Conservation (phyloP, 2,329 filamentous ascomycete genomes). For the Sporothrix pallida region DNA sequence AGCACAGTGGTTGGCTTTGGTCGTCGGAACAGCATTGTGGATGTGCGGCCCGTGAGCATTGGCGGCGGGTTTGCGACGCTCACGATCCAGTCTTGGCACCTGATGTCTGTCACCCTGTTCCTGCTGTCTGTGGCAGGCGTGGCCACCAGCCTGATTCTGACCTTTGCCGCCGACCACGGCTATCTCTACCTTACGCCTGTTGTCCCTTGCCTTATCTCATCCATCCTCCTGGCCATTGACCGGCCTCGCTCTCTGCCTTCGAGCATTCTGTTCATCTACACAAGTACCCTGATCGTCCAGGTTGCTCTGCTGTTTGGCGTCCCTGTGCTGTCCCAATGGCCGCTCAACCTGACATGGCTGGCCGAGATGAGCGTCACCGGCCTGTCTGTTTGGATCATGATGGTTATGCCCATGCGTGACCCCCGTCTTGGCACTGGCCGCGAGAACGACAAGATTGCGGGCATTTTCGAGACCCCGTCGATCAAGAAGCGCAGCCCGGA, state of each 20-base stretch:
- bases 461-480: conserved; percentile 59
- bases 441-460: conserved; percentile 55
- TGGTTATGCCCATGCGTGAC: conserved; percentile 74
- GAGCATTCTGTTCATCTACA: conserved; percentile 42
- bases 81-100: conserved; percentile 33
- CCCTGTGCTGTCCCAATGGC: conserved; percentile 42
- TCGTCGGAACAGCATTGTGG: conserved; percentile 27
- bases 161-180: conserved; percentile 37
- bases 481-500: conserved; percentile 73
- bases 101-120: conserved; percentile 48
- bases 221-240: conserved; percentile 42
- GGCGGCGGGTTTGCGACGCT: conserved; percentile 26
- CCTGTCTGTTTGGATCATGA: conserved; percentile 57
- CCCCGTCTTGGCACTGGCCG: conserved; percentile 57
- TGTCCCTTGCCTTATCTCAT: conserved; percentile 43
- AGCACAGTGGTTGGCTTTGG: conserved; percentile 33
- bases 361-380: conserved; percentile 51
- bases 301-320: conserved; percentile 44
- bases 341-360: conserved; percentile 39
- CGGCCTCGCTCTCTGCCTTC: conserved; percentile 43
- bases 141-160: conserved; percentile 37
- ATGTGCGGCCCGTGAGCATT: conserved; percentile 21
- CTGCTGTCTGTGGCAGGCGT: conserved; percentile 47
- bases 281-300: conserved; percentile 45
- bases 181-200: conserved; percentile 44